Percentiles rank a stretch among this genome's conserved stretches.
Conservation (phyloP, 495 filamentous ascomycete genomes). For the Melanomma pulvis-pyrius region DNA sequence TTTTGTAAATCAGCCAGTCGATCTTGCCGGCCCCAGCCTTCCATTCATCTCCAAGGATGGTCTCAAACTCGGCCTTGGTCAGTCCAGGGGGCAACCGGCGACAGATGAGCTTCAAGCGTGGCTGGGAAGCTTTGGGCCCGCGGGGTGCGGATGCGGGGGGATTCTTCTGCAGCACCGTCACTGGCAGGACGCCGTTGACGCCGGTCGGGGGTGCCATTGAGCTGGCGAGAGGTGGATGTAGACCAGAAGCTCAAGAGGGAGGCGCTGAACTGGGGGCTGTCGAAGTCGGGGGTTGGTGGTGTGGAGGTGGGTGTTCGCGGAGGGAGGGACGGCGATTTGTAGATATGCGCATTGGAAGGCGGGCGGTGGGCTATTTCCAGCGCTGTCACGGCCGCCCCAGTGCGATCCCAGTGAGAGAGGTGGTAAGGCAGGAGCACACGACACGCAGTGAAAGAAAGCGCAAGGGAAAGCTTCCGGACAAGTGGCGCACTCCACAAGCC, state of each 20-base stretch:
- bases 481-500: neutral
- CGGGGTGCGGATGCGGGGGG: constrained; percentile 43
- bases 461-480: constrained; percentile 4
- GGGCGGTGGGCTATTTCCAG: neutral
- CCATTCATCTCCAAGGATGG: constrained; percentile 79
- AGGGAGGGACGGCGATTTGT: neutral
- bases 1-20: constrained; percentile 77
- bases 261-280: neutral
- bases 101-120: constrained; percentile 81
- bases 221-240: neutral
- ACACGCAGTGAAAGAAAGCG: neutral
- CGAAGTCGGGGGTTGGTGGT: neutral
- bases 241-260: neutral
- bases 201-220: constrained; percentile 32
- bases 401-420: neutral
- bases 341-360: constrained; percentile 19
- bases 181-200: constrained; percentile 63
- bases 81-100: constrained; percentile 84
- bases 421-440: neutral
- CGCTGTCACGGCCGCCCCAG: neutral
- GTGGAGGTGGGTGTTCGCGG: constrained; percentile 9
- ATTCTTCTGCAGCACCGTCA: constrained; percentile 62
- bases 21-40: constrained; percentile 74
- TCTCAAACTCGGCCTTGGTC: constrained; percentile 76
- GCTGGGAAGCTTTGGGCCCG: constrained; percentile 57